Evolutionary conservation across 2,329 filamentous ascomycete genomes (phyloP), one percentile per base, ranked within the genome.

Genomic region (Plenodomus lindquistii): DNA sequence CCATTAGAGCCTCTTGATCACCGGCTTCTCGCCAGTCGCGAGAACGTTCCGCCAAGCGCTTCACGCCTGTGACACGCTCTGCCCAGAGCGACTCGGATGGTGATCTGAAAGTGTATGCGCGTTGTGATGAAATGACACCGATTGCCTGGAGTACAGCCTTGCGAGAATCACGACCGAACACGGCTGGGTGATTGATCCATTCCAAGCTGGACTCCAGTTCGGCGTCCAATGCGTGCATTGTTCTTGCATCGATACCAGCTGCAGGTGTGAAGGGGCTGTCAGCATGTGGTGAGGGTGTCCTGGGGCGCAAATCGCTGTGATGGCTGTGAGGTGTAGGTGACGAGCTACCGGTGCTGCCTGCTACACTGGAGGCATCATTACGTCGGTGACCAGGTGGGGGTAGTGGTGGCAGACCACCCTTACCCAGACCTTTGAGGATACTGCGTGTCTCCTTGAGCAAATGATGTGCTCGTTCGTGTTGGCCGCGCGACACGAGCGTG

Each of bases 141-240:
- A 99, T 97, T 15, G 92, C 91, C 72, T 99, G 94, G 19, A 99
- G 80, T 2, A 99, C 92, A 4, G 93, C 91, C 77, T 99, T 99
- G 64, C 94, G 86, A 48, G 89, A 94, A 70, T 99, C 94, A 31
- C 94, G 85, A 8, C 89, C 87, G 69, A 99, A 99, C 2, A 97
- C 90, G 2, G 92, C 92, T 1, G 94, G 94, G 66, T 99, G 94
- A 68, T 88, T 91, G 73, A 99, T 97, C 94, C 94, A 99, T 74
- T 99, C 94, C 15, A 99, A 78, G 42, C 89, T 90, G 27, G 89
- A 84, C 70, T 96, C 91, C 27, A 99, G 82, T 72, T 99, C 94
- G 1, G 89, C 84, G 70, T 99, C 94, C 16, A 99, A 84, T 2
- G 94, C 92, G 19, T 85, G 80, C 63, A 97, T 93, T 0, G 89